Percentiles rank a stretch among this genome's conserved stretches.
Conservation (phyloP, 163 green algal species). For the Chlamydomonas reinhardtii region DNA sequence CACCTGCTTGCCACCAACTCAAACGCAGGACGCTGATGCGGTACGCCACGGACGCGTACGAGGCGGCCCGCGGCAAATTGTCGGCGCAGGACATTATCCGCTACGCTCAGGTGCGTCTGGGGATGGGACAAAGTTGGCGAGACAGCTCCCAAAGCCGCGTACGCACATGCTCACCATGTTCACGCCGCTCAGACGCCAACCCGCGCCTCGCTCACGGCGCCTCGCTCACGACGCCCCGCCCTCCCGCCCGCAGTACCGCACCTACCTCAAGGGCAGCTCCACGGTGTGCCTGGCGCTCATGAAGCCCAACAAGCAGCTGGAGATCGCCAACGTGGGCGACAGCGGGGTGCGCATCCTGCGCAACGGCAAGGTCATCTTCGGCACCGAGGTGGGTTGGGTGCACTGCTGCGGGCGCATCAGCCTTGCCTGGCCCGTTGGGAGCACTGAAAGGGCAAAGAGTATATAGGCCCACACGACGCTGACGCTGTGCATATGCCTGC, state of each 20-base stretch:
- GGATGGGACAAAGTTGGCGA: too few relatives aligned
- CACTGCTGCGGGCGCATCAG: too few relatives aligned
- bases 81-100: conserved; percentile 39
- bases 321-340: conserved; percentile 92
- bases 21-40: conserved; percentile 55
- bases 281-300: conserved; percentile 67
- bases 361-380: conserved; percentile 58
- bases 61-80: conserved; percentile 15
- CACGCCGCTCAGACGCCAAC: too few relatives aligned
- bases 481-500: too few relatives aligned
- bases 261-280: conserved; percentile 65
- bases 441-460: too few relatives aligned
- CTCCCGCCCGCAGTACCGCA: conserved; percentile 43
- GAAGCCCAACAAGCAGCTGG: conserved; percentile 60
- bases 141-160: too few relatives aligned
- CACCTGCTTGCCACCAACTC: too few relatives aligned
- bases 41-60: conserved; percentile 34
- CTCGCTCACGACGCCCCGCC: too few relatives aligned
- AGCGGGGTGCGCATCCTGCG: conserved; percentile 85
- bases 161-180: too few relatives aligned
- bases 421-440: too few relatives aligned
- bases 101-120: conserved; percentile 37
- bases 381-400: conserved; percentile 58
- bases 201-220: too few relatives aligned
- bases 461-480: too few relatives aligned